These are phyloP conservation scores for Pythium biforme DNA, from an alignment of 352 stramenopile genomes.

Conservation along the genomic window DNA sequence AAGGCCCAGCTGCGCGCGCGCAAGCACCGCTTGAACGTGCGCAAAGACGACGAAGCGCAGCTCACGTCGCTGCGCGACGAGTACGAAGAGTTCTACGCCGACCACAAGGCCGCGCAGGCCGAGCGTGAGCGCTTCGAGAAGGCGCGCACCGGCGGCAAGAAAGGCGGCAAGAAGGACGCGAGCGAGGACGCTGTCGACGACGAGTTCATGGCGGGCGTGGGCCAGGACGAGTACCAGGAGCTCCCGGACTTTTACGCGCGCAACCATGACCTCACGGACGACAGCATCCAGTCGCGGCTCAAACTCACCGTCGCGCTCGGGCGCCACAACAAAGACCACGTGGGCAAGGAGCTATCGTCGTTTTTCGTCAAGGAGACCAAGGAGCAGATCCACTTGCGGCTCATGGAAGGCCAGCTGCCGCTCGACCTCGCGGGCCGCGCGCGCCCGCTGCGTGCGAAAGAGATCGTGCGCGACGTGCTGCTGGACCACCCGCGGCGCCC, in stretches of 20 bases:
- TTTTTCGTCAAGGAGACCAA: constrained; percentile 89
- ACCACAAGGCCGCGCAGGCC: constrained; percentile 28
- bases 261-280: constrained; percentile 65
- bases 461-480: constrained; percentile 60
- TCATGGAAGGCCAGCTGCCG: constrained; percentile 79
- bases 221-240: constrained; percentile 36
- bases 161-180: constrained; percentile 22
- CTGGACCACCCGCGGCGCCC: constrained; percentile 74
- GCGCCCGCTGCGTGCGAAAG: constrained; percentile 54
- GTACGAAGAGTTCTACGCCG: constrained; percentile 60
- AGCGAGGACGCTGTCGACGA: constrained; percentile 33
- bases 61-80: constrained; percentile 36
- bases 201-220: constrained; percentile 24
- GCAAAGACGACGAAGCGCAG: constrained; percentile 54
- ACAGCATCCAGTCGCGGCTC: constrained; percentile 54
- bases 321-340: constrained; percentile 79
- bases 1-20: constrained; percentile 79
- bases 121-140: constrained; percentile 12
- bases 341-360: constrained; percentile 81
- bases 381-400: constrained; percentile 81
- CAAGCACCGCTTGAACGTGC: constrained; percentile 73
- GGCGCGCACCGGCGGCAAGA: background rate
- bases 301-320: constrained; percentile 81
- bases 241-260: constrained; percentile 65
- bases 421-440: constrained; percentile 52